Conservation (phyloP, 768 basidiomycete species). For the Heimioporus sp. region DNA sequence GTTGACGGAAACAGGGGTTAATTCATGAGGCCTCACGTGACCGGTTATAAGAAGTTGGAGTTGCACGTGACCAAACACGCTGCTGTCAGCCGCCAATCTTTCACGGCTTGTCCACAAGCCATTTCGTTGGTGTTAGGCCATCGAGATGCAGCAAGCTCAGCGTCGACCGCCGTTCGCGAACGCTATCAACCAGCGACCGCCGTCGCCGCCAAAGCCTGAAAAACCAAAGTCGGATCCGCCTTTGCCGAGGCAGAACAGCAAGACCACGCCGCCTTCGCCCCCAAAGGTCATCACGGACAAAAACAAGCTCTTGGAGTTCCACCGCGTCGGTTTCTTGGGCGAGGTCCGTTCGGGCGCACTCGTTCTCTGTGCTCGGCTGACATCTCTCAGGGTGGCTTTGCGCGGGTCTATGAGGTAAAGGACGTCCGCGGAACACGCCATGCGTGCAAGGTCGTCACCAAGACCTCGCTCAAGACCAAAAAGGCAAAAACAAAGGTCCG, state of each 20-base stretch:
- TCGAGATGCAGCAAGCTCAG: conserved; percentile 29
- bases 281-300: conserved; percentile 74
- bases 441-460: conserved; percentile 96
- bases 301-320: conserved; percentile 52
- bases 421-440: conserved; percentile 60
- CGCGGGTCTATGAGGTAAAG: conserved; percentile 93
- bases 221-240: conserved; percentile 56
- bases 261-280: conserved; percentile 78
- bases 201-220: conserved; percentile 38
- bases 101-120: conserved; percentile 10
- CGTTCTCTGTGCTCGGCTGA: neutral
- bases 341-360: conserved; percentile 51
- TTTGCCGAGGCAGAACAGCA: conserved; percentile 77
- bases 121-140: conserved; percentile 49
- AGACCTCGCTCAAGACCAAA: conserved; percentile 87
- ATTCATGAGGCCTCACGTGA: conserved; percentile 21
- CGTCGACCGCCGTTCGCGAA: conserved; percentile 45
- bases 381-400: conserved; percentile 76
- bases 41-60: conserved; percentile 15
- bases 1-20: conserved; percentile 12
- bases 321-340: conserved; percentile 80
- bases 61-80: conserved; percentile 34
- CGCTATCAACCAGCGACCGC: conserved; percentile 36
- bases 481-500: conserved; percentile 95
- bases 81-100: conserved; percentile 12